Evolutionary conservation across 352 stramenopile genomes (phyloP), one percentile per base, ranked within the genome.

Genomic region (Phytophthora pisi): DNA sequence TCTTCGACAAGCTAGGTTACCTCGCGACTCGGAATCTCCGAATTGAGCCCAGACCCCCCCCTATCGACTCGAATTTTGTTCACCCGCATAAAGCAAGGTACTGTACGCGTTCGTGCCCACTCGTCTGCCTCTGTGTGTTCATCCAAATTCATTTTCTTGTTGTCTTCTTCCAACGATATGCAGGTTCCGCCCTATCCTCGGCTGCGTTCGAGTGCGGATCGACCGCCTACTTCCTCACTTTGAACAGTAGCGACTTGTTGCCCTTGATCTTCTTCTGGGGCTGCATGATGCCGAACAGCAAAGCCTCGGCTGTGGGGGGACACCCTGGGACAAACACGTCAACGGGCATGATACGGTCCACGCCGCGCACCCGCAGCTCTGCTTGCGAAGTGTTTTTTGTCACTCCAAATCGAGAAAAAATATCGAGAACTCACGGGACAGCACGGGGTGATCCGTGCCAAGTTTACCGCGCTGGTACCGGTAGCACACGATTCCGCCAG

Each of bases 301-400:
- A 36, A 1, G 45, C 57, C 24, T 56, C 57, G 7, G 57, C 57
- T 8, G 57, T 64, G 2, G 55, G 55, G 57, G 97, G 97, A 75
- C 97, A 99, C 40, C 96, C 97, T 4, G 97, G 97, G 6, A 99
- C 96, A 74, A 99, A 99, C 73, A 99, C 98, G 78, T 99, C 97
- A 9, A 99, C 97, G 11, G 97, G 97, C 42, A 99, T 86, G 64
- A 99, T 97, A 58, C 97, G 88, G 79, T 99, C 95, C 70, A 95
- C 98, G n/a, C 97, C 97, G 61, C 97, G 86, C 28, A 99, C 97
- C 18, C n/a, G n/a, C n/a, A n/a, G n/a, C n/a, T n/a, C n/a, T 20
- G 20, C 20, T 20, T 20, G 20, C 20, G 20, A 20, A 20, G 20
- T 20, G 20, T 20, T 20, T 20, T 20, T 20, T 20, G 20, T 20